Conservation (phyloP, 2,329 filamentous ascomycete genomes). For the Gnomoniopsis sp. region DNA sequence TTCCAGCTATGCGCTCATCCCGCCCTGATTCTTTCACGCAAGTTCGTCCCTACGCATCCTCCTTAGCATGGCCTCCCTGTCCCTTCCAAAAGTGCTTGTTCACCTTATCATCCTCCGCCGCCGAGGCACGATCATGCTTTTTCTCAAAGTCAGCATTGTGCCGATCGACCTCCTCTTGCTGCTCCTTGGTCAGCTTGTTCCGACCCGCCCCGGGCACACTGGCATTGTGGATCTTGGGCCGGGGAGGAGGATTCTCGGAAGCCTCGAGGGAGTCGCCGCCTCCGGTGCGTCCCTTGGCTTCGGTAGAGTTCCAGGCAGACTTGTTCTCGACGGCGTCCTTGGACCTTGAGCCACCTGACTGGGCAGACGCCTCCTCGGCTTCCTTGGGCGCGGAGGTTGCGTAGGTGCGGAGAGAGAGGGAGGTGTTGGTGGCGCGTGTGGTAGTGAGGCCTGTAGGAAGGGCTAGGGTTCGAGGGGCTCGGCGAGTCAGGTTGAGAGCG, state of each 20-base stretch:
- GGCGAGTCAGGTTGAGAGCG: slow-evolving; percentile 7
- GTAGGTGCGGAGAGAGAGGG: neutral
- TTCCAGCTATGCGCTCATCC: too few species aligned
- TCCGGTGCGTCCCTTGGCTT: slow-evolving; percentile 35
- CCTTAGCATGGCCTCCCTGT: slow-evolving; percentile 11
- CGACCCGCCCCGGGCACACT: slow-evolving; percentile 34
- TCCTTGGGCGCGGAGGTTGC: slow-evolving; percentile 23
- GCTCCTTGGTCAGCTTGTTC: slow-evolving; percentile 42
- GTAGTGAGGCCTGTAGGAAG: neutral
- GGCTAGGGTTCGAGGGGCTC: slow-evolving; percentile 4
- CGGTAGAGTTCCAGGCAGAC: slow-evolving; percentile 13
- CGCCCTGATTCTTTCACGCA: too few species aligned
- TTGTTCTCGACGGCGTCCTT: slow-evolving; percentile 27
- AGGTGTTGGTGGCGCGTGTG: neutral
- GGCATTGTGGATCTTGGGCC: slow-evolving; percentile 51
- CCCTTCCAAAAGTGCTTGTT: slow-evolving; percentile 52
- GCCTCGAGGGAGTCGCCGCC: slow-evolving; percentile 35
- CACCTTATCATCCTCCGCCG: slow-evolving; percentile 47
- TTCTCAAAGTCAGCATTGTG: slow-evolving; percentile 57
- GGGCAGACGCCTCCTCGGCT: slow-evolving; percentile 25
- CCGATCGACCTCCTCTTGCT: slow-evolving; percentile 53
- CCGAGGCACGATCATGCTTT: slow-evolving; percentile 45
- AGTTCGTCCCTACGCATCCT: too few species aligned
- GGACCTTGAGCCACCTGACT: slow-evolving; percentile 34
- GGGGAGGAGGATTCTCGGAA: slow-evolving; percentile 32